Evolutionary conservation across 2,329 filamentous ascomycete species (phyloP).

Genomic region (Metarhizium rileyi): DNA sequence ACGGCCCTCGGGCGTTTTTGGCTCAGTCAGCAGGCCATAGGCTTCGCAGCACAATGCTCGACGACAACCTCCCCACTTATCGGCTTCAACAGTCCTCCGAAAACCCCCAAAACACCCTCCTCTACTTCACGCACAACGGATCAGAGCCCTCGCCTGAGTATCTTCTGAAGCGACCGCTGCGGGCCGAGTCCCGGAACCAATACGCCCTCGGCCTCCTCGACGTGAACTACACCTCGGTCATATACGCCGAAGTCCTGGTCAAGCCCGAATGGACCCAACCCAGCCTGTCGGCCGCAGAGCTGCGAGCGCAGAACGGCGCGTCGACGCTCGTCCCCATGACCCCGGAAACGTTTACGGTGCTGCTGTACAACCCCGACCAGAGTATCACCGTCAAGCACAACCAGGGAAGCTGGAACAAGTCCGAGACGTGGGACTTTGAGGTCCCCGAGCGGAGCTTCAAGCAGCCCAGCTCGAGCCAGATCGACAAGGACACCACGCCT

Average conservation of each 20-base stretch:
- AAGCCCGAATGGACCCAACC: slow-evolving; percentile 81
- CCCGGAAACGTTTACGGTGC: slow-evolving; percentile 70
- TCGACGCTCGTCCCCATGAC: slow-evolving; percentile 57
- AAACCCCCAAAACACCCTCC: slow-evolving; percentile 44
- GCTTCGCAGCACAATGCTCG: slow-evolving; percentile 53
- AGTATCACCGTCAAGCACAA: slow-evolving; percentile 61
- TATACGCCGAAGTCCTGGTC: slow-evolving; percentile 81
- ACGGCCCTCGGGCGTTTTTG: background rate
- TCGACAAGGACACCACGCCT: slow-evolving; percentile 59
- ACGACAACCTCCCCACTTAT: slow-evolving; percentile 83
- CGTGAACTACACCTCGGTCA: slow-evolving; percentile 65
- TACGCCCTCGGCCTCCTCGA: slow-evolving; percentile 85
- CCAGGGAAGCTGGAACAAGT: slow-evolving; percentile 69
- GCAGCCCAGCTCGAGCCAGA: slow-evolving; percentile 62
- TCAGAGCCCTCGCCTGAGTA: slow-evolving; percentile 74
- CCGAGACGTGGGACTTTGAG: slow-evolving; percentile 82
- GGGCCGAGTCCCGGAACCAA: slow-evolving; percentile 62
- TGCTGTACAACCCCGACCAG: slow-evolving; percentile 92
- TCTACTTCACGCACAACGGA: slow-evolving; percentile 60
- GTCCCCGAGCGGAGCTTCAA: slow-evolving; percentile 81
- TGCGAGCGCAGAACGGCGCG: slow-evolving; percentile 56
- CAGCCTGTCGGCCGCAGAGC: slow-evolving; percentile 69
- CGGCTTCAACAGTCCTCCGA: slow-evolving; percentile 43
- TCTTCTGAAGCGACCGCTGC: slow-evolving; percentile 63
- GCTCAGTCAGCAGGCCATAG: background rate